A percentile compares a stretch with the other conserved stretches of the same genome.
Evolutionary conservation across 371 early-diverging fungal species (phyloP).

Genomic region (Rhizopus microsporus): DNA sequence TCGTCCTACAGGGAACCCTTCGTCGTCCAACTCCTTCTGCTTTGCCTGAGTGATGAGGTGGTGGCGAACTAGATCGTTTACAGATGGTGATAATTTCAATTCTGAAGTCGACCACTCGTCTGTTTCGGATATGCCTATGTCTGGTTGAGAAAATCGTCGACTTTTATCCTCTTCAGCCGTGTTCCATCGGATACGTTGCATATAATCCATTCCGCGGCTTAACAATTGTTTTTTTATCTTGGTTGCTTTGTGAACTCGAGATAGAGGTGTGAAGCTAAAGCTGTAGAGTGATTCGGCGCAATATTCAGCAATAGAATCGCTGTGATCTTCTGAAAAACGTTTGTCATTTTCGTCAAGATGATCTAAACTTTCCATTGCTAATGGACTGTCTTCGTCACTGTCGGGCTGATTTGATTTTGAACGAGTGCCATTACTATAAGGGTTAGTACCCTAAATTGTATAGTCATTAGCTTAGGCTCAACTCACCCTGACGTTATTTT

Average conservation of each 20-base stretch:
- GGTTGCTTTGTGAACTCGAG: slow-evolving; percentile 38
- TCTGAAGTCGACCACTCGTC: slow-evolving; percentile 12
- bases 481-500: too few relatives aligned
- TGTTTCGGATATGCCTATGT: slow-evolving; percentile 36
- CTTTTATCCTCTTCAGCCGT: slow-evolving; percentile 42
- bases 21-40: slow-evolving; percentile 3
- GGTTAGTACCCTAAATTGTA: not conserved
- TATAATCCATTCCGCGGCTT: slow-evolving; percentile 57
- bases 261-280: slow-evolving; percentile 56
- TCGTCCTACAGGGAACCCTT: slow-evolving; percentile 15
- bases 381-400: slow-evolving; percentile 12
- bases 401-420: slow-evolving; percentile 13
- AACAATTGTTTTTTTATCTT: slow-evolving; percentile 47
- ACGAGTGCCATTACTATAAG: slow-evolving; percentile 1
- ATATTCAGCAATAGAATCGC: slow-evolving; percentile 26
- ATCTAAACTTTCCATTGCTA: slow-evolving; percentile 17
- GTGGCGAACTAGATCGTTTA: slow-evolving; percentile 8
- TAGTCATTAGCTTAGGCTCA: too few relatives aligned
- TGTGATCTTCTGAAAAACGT: not conserved
- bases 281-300: slow-evolving; percentile 57
- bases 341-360: slow-evolving; percentile 15
- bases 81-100: slow-evolving; percentile 12
- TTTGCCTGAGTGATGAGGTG: not conserved
- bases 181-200: slow-evolving; percentile 55
- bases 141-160: slow-evolving; percentile 40